Evolutionary conservation across 2,329 filamentous ascomycete genomes (phyloP), one percentile per base, ranked within the genome.

Genomic region (Scedosporium boydii): DNA sequence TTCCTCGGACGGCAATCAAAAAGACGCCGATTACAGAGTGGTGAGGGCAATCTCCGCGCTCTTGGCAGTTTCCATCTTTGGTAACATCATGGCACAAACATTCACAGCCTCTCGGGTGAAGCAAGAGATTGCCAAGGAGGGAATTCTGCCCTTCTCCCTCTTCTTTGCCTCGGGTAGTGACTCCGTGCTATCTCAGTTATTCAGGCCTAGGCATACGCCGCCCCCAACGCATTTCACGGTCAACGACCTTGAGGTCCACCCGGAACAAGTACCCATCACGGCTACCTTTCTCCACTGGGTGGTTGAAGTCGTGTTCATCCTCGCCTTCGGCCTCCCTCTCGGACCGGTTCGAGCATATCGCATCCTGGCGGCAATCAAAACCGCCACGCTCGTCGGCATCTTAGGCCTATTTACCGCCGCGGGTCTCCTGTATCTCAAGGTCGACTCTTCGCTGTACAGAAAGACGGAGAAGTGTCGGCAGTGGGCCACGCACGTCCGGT

Each of bases 91-190:
- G 9, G 79, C 81, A 21, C 82, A 81, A 71, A 85, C 82, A 0
- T 86, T 81, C 65, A 82, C 80, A 0, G 77, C 80, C 6, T 76
- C 81, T 2, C 74, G 81, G 63, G 78, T 85, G n/a, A 84, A 85
- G 68, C 82, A 85, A 67, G 82, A 86, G 67, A 83, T 86, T 53
- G 83, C 82, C 6, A 84, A 85, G 66, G 80, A 84, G 68, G 82
- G 81, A 1, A 77, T 84, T 60, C 70, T 84, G 1, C 81, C 81
- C 0, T 81, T 72, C 62, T 75, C 79, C 1, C 73, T 74, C 34
- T 79, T 82, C 69, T 80, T 82, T 64, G 79, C 76, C 2, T 6
- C 44, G 2, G 44, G 44, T 7, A 48, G 62, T 6, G 44, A 48
- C 5, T 48, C 44, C n/a, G 9, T 48, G 10, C 44, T 48, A 21